These are phyloP conservation scores for Caryopteris hybrid DNA, from an alignment of 305 asterid genomes.

Conservation along the genomic window DNA sequence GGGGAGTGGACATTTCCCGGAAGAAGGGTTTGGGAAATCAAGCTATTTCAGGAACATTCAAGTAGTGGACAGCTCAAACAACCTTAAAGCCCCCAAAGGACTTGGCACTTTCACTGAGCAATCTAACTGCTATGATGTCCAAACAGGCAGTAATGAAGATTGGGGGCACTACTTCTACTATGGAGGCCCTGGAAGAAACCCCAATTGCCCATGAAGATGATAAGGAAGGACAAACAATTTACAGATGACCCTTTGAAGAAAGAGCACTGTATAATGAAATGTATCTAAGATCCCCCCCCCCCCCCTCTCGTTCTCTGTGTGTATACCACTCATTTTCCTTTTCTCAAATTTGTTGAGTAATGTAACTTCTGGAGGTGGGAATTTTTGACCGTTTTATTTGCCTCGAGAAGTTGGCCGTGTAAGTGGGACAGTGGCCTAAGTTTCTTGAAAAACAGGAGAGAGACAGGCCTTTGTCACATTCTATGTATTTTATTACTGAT, in stretches of 20 bases:
- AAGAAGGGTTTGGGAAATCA: slow-evolving; percentile 60
- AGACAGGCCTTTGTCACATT: slow-evolving; percentile 25
- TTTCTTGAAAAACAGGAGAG: slow-evolving; percentile 20
- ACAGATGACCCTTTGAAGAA: slow-evolving; percentile 7
- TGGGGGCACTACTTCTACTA: slow-evolving; percentile 72
- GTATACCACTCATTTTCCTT: slow-evolving; percentile 6
- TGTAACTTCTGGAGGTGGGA: slow-evolving; percentile 19
- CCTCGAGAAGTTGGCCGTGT: slow-evolving; percentile 13
- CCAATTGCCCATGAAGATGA: slow-evolving; percentile 47
- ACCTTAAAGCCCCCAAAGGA: slow-evolving; percentile 49
- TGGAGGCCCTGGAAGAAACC: slow-evolving; percentile 67
- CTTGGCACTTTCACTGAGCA: slow-evolving; percentile 58
- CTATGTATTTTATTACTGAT: slow-evolving; percentile 15
- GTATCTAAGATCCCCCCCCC: slow-evolving; percentile 11
- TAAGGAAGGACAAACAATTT: background rate
- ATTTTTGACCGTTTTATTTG: slow-evolving; percentile 18
- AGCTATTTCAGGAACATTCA: slow-evolving; percentile 68
- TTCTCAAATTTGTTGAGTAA: slow-evolving; percentile 23
- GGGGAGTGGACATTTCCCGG: slow-evolving; percentile 70
- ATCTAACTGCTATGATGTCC: slow-evolving; percentile 62
- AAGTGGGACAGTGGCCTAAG: slow-evolving; percentile 19
- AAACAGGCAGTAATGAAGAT: slow-evolving; percentile 49
- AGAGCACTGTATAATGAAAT: slow-evolving; percentile 15
- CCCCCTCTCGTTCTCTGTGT: slow-evolving; percentile 10
- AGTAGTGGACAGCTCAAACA: slow-evolving; percentile 62